Evolutionary conservation across 129 eudicot species (phyloP), one percentile per base, ranked within the genome.

Genomic region (Saposhnikovia divaricata): DNA sequence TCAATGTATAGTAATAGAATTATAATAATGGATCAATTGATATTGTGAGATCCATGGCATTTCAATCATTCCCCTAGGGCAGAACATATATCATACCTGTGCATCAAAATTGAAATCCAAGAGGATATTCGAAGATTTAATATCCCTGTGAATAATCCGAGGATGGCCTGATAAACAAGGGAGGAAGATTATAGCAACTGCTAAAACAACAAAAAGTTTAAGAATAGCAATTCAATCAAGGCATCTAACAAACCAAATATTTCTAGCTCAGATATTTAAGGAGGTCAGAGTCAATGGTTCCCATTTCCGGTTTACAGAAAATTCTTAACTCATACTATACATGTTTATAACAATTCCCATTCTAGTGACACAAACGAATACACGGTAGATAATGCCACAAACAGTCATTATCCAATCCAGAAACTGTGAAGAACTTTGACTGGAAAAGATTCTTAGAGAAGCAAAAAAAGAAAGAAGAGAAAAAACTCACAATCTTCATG

Each of bases 401-500:
- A 76, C 69, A 47, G 6, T 34, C 2, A 1, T 28, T 5, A 76
- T 8, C 28, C 78, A 13, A 48, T 59, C 69, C 23, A 4, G 3
- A 31, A 68, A 28, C 9, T 1, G 16, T 13, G 73, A 68, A 9
- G 73, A 68, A 31, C 37, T 28, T 5, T 1, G 9, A 68, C 21
- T 68, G 10, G 12, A 39, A 38, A 14, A 34, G 70, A n/a, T 57
- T 34, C 23, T 31, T 38, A 34, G 4, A 21, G 73, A 25, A 23
- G 69, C 1, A 25, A 61, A 61, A 59, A 39, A 25, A 18, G 28
- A 61, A 78, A 43, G 0, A 61, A 28, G 28, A 16, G 77, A 50
- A 70, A 70, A 55, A 63, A 78, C 84, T 82, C 80, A 90, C 97
- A 92, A 84, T 88, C 92, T 87, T 92, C 97, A 74, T 92, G 99